These are phyloP conservation scores for Przewalskia tangutica DNA, from an alignment of 257 asterid species.

Conservation along the genomic window DNA sequence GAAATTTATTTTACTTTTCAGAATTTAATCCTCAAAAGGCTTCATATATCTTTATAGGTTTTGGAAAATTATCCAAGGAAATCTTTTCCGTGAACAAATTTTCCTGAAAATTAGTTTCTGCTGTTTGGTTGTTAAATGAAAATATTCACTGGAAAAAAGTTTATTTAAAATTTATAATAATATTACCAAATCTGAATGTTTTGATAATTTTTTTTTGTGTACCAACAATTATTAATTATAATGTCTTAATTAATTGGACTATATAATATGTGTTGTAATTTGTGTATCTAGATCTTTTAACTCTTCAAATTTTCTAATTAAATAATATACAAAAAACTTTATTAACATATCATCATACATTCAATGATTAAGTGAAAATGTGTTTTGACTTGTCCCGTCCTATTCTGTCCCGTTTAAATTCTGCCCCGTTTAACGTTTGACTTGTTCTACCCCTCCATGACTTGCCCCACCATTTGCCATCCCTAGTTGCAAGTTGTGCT, in stretches of 20 bases:
- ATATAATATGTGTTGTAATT: background rate
- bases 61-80: background rate
- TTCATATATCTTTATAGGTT: too few relatives aligned
- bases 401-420: too few relatives aligned
- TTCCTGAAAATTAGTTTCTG: background rate
- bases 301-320: background rate
- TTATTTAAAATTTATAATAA: too few relatives aligned
- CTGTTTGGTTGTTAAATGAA: background rate
- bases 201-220: background rate
- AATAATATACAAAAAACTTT: background rate
- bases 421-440: too few relatives aligned
- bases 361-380: background rate
- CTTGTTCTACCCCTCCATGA: too few relatives aligned
- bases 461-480: too few relatives aligned
- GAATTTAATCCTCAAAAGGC: background rate
- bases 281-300: background rate
- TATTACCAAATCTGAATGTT: background rate
- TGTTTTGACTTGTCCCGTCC: too few relatives aligned
- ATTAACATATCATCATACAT: background rate
- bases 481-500: background rate
- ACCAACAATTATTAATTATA: background rate
- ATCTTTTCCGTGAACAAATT: background rate
- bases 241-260: background rate
- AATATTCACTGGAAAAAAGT: too few relatives aligned
- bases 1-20: background rate